Base-by-base conservation (phyloP, 305 asterid genomes). In the Nicotiana rustica region DNA sequence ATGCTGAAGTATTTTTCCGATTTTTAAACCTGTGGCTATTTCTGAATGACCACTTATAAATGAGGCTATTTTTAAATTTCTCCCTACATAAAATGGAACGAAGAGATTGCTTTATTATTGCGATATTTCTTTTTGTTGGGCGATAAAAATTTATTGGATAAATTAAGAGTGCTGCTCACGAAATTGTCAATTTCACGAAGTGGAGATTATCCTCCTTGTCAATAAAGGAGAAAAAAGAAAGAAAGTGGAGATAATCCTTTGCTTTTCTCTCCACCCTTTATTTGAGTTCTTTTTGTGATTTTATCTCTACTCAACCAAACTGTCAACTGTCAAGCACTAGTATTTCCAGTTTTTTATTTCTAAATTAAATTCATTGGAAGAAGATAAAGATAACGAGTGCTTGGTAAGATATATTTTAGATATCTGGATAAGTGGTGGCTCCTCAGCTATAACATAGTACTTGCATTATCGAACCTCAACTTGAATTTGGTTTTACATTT, bases 181-280 rank as follows among this genome's bases (percentile, higher is more conserved):
- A 19, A 35, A 8, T 67, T 67, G 52, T 67, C 75, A 33, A 35
- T 35, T 15, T 67, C 36, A 35, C 3, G 35, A 67, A 67, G 65
- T 55, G 49, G 65, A 75, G 62, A 76, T 76, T 29, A 52, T 52
- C 80, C 66, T 29, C 66, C 66, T 76, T 25, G 15, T 55, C 80
- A 52, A 55, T 3, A 55, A 55, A 52, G 17, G 6, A 52, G 2
- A 14, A 15, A 15, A 10, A 15, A 8, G 14, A 49, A 52, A 52
- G 8, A 25, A 25, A 73, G 65, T 29, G 65, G 65, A 73, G 79
- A 29, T 29, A 4, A 55, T 52, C 47, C 66, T 76, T 76, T 76
- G 29, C 29, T 25, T 75, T 25, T 8, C 10, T 52, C 17, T 59
- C 13, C 79, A 12, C 21, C 25, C 52, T 21, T 18, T 19, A 62